Evolutionary conservation across 2,329 filamentous ascomycete species (phyloP).

Genomic region (Penicillium sp.): DNA sequence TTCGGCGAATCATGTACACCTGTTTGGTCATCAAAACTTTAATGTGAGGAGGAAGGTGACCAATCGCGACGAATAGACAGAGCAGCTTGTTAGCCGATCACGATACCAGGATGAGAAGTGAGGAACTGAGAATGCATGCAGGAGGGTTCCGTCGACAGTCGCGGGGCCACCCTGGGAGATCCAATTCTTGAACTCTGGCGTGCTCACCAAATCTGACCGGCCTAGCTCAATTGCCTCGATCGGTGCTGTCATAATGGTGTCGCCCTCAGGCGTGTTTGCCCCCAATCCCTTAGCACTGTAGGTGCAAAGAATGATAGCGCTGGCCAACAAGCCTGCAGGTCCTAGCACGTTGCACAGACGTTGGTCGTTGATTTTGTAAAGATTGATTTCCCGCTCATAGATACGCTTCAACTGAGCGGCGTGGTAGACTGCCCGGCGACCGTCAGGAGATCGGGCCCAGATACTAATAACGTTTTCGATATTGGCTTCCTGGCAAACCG

Average conservation of each 20-base stretch:
- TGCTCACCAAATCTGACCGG: not conserved
- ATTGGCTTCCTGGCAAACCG: not conserved
- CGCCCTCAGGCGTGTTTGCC: not conserved
- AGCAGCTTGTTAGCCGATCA: not conserved
- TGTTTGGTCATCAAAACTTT: not conserved
- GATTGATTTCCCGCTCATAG: not conserved
- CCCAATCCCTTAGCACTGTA: not conserved
- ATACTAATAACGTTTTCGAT: not conserved
- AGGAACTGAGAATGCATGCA: not conserved
- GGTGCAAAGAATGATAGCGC: not conserved
- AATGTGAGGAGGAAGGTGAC: not conserved
- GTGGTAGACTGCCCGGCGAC: not conserved
- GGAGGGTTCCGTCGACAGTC: not conserved
- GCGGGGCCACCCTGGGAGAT: not conserved
- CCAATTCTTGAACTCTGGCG: not conserved
- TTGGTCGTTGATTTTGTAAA: not conserved
- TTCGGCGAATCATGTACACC: too few species aligned
- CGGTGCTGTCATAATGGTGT: not conserved
- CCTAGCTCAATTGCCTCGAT: not conserved
- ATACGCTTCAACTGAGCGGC: not conserved
- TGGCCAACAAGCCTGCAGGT: not conserved
- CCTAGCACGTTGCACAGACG: not conserved
- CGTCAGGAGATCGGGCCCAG: not conserved
- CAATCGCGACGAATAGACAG: not conserved
- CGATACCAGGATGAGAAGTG: not conserved